These are phyloP conservation scores for Aspergillus sclerotioniger DNA, from an alignment of 495 filamentous ascomycete species.

Conservation along the genomic window DNA sequence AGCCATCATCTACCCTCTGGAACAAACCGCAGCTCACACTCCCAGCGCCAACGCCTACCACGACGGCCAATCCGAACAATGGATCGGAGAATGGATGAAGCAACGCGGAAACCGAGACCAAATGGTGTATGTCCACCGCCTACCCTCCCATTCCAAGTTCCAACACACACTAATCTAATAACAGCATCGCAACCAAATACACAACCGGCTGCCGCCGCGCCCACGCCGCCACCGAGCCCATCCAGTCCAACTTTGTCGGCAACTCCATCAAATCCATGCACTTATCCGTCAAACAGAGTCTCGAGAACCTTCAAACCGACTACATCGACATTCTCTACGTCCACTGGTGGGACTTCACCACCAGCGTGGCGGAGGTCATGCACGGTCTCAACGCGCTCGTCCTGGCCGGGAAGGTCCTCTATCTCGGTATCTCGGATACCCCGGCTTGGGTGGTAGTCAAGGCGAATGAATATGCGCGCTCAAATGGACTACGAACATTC, in stretches of 20 bases:
- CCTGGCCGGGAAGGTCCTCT: constrained; percentile 57
- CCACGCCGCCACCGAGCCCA: constrained; percentile 1
- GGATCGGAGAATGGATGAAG: constrained; percentile 22
- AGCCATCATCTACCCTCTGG: no score
- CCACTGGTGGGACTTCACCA: constrained; percentile 60
- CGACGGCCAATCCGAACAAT: constrained; percentile 10
- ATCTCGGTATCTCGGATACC: constrained; percentile 61
- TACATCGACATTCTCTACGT: constrained; percentile 65
- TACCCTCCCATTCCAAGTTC: background rate
- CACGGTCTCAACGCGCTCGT: constrained; percentile 57
- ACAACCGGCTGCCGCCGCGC: constrained; percentile 11
- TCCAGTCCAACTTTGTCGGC: constrained; percentile 49
- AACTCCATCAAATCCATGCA: constrained; percentile 55
- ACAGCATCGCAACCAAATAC: constrained; percentile 17
- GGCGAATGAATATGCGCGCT: constrained; percentile 59
- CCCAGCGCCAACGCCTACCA: constrained; percentile 16
- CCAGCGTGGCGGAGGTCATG: constrained; percentile 62
- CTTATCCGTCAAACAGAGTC: constrained; percentile 50
- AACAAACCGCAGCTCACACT: background rate
- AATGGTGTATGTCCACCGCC: constrained; percentile 12
- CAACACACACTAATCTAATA: background rate
- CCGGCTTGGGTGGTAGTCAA: constrained; percentile 63
- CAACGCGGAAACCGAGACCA: constrained; percentile 13
- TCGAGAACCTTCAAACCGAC: constrained; percentile 62
- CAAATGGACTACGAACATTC: constrained; percentile 60